Base-by-base conservation (phyloP, 768 basidiomycete species). In the Hypsizygus marmoreus region DNA sequence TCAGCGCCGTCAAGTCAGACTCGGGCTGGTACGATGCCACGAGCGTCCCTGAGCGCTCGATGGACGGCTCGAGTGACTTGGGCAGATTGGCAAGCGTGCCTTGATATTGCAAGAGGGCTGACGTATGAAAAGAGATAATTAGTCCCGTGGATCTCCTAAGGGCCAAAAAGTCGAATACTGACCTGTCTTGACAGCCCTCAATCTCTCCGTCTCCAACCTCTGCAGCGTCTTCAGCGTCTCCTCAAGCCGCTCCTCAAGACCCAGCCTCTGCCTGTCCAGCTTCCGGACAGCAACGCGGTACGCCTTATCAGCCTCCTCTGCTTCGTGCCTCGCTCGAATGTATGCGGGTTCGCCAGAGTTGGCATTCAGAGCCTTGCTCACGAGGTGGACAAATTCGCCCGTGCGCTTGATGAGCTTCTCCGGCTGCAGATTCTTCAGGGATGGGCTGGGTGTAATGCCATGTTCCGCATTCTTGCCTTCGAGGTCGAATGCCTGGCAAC, bases 1-100 rank as follows among this genome's bases (percentile, higher is more conserved):
- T 93, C 39, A 95, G 78, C 8, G 89, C 91, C 10, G 72, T 83
- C 42, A 95, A 67, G 69, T 94, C 94, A 1, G 83, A 82, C 51
- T 97, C 93, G 2, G 94, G 93, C 50, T 93, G 86, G 65, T 83
- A 97, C 1, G 91, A 80, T 24, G 90, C 80, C 52, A 95, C 78
- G 37, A 93, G 76, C 1, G 88, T 85, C 1, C 78, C 74, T 2
- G 88, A 87, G 25, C 83, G 80, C 55, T 88, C 85, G 23, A 84
- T 62, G 2, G 86, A 77, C 0, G 79, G 72, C 17, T 81, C 78
- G 34, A 90, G 69, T 6, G 80, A 73, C 58, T 84, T 81, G 9
- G 88, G 87, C 11, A 95, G 66, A 56, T 82, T 85, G 12, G 79
- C 69, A 30, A 95, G 63, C 7, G 87, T 91, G 31, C 84, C 87